Conservation (phyloP, 2,329 filamentous ascomycete species). For the Huntiella moniliformis region DNA sequence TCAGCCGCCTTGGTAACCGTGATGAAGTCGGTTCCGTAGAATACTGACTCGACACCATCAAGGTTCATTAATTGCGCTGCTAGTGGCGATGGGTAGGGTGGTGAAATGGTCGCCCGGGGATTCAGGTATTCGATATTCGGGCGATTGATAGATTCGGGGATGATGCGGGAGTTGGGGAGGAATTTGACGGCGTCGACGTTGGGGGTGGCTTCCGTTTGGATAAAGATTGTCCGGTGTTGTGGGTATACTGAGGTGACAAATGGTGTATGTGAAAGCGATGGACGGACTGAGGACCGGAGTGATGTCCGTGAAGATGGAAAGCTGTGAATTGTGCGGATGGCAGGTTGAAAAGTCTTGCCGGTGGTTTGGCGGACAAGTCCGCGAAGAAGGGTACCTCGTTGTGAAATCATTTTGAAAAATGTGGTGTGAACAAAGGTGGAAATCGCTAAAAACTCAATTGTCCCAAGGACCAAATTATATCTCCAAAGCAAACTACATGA, state of each 20-base stretch:
- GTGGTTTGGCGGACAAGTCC: conserved; percentile 8
- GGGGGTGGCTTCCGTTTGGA: conserved; percentile 87
- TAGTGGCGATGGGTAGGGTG: conserved; percentile 77
- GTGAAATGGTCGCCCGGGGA: conserved; percentile 70
- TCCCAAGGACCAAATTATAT: too few species aligned
- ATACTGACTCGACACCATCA: conserved; percentile 85
- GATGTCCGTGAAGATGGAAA: conserved; percentile 4
- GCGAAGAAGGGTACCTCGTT: conserved; percentile 4
- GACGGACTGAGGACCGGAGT: conserved; percentile 11
- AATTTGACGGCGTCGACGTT: conserved; percentile 96
- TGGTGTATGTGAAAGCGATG: conserved; percentile 13
- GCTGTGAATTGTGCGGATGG: background rate
- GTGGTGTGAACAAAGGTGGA: background rate
- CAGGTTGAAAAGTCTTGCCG: background rate
- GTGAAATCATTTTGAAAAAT: conserved; percentile 3
- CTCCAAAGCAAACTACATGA: conserved; percentile 1
- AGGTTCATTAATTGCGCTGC: conserved; percentile 82
- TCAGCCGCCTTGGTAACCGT: conserved; percentile 82
- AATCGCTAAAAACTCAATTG: too few species aligned
- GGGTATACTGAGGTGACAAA: conserved; percentile 17
- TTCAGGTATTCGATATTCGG: conserved; percentile 84
- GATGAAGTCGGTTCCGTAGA: conserved; percentile 91
- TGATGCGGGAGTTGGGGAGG: conserved; percentile 69
- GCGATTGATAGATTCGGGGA: conserved; percentile 53
- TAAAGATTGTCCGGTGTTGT: conserved; percentile 65